Base-by-base conservation (phyloP, 1,284 basidiomycete species). In the Ganoderma lucidum region DNA sequence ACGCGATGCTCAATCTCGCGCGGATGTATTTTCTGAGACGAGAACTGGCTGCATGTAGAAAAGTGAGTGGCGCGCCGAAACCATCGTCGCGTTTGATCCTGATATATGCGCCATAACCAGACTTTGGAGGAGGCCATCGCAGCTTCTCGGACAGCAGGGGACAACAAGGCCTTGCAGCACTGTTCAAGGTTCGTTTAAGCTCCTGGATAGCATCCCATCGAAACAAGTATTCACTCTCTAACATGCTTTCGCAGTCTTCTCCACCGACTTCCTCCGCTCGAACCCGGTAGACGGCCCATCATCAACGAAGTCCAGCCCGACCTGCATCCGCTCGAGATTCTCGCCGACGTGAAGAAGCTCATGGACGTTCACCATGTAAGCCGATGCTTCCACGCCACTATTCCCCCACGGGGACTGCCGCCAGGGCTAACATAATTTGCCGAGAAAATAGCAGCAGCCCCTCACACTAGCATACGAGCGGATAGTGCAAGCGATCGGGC, bases 261-360 rank as follows among this genome's bases (percentile, higher is more conserved):
- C 35, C 87, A 92, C 77, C 90, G 93, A 8, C 81, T 94, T 35
- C 90, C 91, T 42, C 82, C 85, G 17, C 79, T 80, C 28, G 80
- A 83, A 64, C 81, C 83, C 14, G 82, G 82, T 0, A 80, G 80
- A 64, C 85, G 83, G 74, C 87, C 86, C 32, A 78, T 84, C 58
- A 78, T 93, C 45, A 93, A 93, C 75, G 90, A 92, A 78, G 85
- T 93, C n/a, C 92, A 94, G 76, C 86, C 90, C 3, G 87, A 92
- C 73, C 82, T 93, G 55, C 90, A 94, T 74, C 92, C 93, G 12
- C 81, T 89, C 5, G 93, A 95, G 78, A 84, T 94, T 41, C 83
- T 95, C 41, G 90, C 86, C 75, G 93, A 95, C 73, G 86, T 90
- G 19, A 84, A 84, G 74, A 92, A 92, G 76, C 82, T 92, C 6